Evolutionary conservation across 345 rosid species (phyloP), one percentile per base, ranked within the genome.

Genomic region (Lenwebbia sp.): DNA sequence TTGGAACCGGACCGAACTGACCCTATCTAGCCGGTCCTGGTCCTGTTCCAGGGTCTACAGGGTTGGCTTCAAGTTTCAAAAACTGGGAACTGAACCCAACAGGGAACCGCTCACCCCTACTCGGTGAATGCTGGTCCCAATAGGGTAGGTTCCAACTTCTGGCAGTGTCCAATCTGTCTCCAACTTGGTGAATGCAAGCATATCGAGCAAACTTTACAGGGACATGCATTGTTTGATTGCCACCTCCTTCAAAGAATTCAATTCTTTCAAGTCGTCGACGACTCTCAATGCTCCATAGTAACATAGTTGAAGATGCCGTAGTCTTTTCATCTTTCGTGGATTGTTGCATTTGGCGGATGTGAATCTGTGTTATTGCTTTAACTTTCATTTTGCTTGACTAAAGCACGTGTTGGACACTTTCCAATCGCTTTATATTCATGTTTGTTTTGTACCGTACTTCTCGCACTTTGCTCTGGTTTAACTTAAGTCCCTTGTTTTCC

Each of bases 1-100:
- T 30, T 15, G 28, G 6, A 19, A 33, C 3, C 17, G 0, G 11
- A 22, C n/a, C 3, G 2, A 0, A 65, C 40, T 5, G 3, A 62
- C 44, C 44, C 13, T 65, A 0, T 14, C 11, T 0, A 5, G 19
- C 6, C 2, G 17, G 3, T 33, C 37, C 13, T 7, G 2, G 8
- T 55, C 12, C n/a, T 0, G 4, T 22, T 54, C 11, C 7, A 22
- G 0, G 26, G 12, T 22, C 12, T 23, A 55, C 2, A 0, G 3
- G 40, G 44, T 65, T 7, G 1, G 12, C 4, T 65, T 1, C 44
- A 0, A 17, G 21, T 65, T 65, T 2, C 75, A 0, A 33, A 65
- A 33, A 19, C 3, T 33, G 10, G 19, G 5, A 65, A 17, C 13
- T 1, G 13, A 17, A 30, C 13, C 0, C 9, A 0, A 65, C 0